A percentile compares a stretch with the other conserved stretches of the same genome.
phyloP scores from a whole-genome alignment of 306 rosid genomes.

The Prunus fruticosa region DNA sequence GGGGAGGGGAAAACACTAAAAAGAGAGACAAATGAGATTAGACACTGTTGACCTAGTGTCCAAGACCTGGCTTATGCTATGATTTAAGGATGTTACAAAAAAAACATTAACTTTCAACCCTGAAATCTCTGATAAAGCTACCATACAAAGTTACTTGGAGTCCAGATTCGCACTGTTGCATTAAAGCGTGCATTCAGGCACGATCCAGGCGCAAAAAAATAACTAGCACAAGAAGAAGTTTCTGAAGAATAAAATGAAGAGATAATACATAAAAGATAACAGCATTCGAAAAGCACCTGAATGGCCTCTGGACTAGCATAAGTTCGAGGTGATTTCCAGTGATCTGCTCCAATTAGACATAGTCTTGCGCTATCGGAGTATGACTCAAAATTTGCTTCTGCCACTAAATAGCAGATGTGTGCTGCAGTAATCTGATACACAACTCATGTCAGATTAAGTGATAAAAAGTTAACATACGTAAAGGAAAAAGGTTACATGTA shows the following conservation, averaged over 20 bases:
- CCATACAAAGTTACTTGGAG: neutral
- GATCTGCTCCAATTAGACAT: constrained; percentile 94
- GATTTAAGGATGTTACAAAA: no score
- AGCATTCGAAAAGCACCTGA: constrained; percentile 54
- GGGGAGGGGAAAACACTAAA: neutral
- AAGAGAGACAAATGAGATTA: neutral
- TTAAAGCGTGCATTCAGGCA: neutral
- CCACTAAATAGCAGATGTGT: constrained; percentile 92
- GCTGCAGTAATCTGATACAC: constrained; percentile 79
- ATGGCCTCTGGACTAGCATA: constrained; percentile 92
- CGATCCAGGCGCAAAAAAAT: constrained; percentile 9
- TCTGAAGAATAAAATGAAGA: constrained; percentile 9
- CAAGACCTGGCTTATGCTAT: neutral
- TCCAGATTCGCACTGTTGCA: neutral
- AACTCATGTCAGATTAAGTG: constrained; percentile 29
- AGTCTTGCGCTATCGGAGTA: constrained; percentile 83
- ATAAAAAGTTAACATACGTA: neutral
- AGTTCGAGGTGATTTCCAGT: constrained; percentile 90
- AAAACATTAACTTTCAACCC: neutral
- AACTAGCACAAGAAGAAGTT: constrained; percentile 12
- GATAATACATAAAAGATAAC: neutral
- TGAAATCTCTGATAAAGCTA: neutral
- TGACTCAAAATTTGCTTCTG: constrained; percentile 85
- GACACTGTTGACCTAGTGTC: neutral
- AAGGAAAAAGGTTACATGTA: constrained; percentile 9